These are phyloP conservation scores for Capsicum chinense DNA, from an alignment of 257 asterid species.

Conservation along the genomic window DNA sequence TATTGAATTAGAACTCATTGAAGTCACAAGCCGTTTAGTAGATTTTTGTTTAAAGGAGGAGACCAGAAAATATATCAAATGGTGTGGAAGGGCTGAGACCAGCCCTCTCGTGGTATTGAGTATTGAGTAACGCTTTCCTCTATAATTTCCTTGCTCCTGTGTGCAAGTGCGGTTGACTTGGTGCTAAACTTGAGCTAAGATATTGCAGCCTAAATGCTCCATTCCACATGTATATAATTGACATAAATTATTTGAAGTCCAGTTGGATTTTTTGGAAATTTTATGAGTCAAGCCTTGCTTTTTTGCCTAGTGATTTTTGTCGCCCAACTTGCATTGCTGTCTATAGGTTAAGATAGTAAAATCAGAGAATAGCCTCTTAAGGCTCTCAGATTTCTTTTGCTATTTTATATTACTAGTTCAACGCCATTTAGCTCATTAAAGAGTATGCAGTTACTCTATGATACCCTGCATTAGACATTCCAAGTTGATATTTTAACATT, in stretches of 20 bases:
- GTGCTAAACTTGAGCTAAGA: slow-evolving; percentile 2
- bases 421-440: neutral
- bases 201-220: neutral
- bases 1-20: neutral
- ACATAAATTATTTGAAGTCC: neutral
- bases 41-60: slow-evolving; percentile 2
- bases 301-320: neutral
- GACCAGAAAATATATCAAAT: neutral
- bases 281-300: neutral
- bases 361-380: slow-evolving; percentile 8
- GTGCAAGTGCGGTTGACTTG: neutral
- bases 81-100: neutral
- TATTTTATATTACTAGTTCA: slow-evolving; percentile 19
- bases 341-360: neutral
- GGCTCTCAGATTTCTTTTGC: neutral
- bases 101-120: neutral
- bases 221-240: slow-evolving; percentile 11
- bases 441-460: neutral
- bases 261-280: neutral
- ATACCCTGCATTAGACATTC: slow-evolving; percentile 13
- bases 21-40: neutral
- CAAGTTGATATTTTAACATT: neutral
- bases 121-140: neutral
- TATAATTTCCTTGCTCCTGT: neutral
- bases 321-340: neutral